Evolutionary conservation across 2,329 filamentous ascomycete species (phyloP).

Genomic region (Pezicula rhizophila): DNA sequence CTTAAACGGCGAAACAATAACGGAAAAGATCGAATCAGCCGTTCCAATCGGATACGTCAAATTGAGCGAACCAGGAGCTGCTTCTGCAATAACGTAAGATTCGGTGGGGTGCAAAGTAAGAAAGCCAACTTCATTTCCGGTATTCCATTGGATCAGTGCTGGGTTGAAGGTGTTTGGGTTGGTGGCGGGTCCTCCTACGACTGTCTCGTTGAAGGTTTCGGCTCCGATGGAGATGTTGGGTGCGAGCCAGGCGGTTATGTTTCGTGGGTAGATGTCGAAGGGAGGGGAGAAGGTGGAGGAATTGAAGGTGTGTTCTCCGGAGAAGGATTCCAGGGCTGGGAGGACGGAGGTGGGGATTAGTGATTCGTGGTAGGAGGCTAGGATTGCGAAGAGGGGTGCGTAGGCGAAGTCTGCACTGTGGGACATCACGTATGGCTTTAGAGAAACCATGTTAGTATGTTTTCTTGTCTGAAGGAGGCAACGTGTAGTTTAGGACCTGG

Average conservation of each 20-base stretch:
- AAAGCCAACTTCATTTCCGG: constrained; percentile 31
- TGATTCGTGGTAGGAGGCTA: constrained; percentile 42
- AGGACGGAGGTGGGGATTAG: constrained; percentile 37
- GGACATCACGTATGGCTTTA: constrained; percentile 34
- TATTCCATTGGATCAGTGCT: constrained; percentile 53
- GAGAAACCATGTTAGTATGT: not conserved
- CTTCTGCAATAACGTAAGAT: constrained; percentile 33
- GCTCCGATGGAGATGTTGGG: constrained; percentile 53
- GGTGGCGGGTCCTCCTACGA: constrained; percentile 47
- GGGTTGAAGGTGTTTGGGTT: constrained; percentile 51
- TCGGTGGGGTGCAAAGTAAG: constrained; percentile 34
- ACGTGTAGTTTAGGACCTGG: not conserved
- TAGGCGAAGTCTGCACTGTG: constrained; percentile 55
- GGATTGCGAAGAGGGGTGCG: constrained; percentile 48
- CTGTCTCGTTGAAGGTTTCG: constrained; percentile 49
- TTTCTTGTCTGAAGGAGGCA: not conserved
- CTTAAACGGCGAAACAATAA: constrained; percentile 42
- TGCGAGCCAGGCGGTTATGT: constrained; percentile 54
- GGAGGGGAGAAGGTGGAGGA: constrained; percentile 52
- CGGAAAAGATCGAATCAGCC: constrained; percentile 40
- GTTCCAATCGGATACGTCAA: constrained; percentile 50
- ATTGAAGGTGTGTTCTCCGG: constrained; percentile 45
- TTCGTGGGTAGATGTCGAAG: constrained; percentile 48
- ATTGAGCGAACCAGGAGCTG: constrained; percentile 36
- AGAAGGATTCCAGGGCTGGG: constrained; percentile 38